Base-by-base conservation (phyloP, 345 rosid genomes). In the Populus euphratica region DNA sequence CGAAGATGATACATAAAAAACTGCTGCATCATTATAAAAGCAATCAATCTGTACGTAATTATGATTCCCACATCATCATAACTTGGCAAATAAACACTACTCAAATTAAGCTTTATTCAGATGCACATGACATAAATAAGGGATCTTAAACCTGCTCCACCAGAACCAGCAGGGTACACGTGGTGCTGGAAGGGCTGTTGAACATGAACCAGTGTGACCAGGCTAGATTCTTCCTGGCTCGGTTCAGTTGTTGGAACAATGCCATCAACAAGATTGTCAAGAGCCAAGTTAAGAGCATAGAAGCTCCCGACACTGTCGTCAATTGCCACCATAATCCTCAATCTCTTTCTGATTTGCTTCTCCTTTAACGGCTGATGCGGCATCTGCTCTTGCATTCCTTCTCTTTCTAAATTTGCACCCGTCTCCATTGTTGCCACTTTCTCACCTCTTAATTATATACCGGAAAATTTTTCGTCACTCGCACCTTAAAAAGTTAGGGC, bases 271-370 rank as follows among this genome's bases (percentile, higher is more conserved):
- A 90, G 81, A 65, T 87, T 73, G 35, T 89, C 88, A 18, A 90
- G 88, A 0, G 79, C 82, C 97, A 93, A 91, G 54, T 85, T 81
- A 41, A 93, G 87, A 16, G 92, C 94, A 61, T 88, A 83, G 75
- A 90, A 89, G 67, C 96, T 90, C 63, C 81, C 88, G 25, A 84
- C 90, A 81, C 94, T 91, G 44, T 89, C 93, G 47, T 93, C 96
- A 14, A 90, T 33, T 1, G 90, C 92, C 80, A 87, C 88, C 90
- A 88, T 80, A 59, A 89, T 86, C 39, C 78, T 87, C 83, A 84
- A 69, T 87, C 76, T 83, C 83, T 82, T 82, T 39, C 67, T 41
- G 73, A 65, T 63, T 44, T 64, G 62, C 41, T 5, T 52, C 2
- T 72, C 39, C 33, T 23, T 12, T 27, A 6, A 72, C 39, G n/a